Percentiles rank a stretch among this genome's conserved stretches.
Conservation (phyloP, 2,329 filamentous ascomycete species). For the Magnaporthiopsis rhizophila region DNA sequence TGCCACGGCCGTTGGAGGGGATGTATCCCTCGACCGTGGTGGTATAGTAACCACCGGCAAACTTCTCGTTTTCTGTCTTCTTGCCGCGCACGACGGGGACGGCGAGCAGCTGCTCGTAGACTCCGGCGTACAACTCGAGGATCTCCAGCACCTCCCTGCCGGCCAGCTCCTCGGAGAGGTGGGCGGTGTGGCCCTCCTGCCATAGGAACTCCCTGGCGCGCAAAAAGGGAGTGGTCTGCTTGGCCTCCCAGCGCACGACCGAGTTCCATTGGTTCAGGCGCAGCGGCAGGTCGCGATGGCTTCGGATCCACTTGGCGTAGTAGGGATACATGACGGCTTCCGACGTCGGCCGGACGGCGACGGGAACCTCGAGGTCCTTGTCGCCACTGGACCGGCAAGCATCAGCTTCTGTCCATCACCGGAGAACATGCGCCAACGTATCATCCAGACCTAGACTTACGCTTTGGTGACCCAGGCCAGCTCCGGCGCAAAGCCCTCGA, state of each 20-base stretch:
- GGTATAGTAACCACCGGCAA: conserved; percentile 92
- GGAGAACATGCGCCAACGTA: neutral
- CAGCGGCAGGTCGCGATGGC: conserved; percentile 87
- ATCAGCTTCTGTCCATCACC: conserved; percentile 11
- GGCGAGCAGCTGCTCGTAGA: conserved; percentile 90
- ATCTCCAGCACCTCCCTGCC: conserved; percentile 86
- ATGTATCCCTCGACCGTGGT: conserved; percentile 97
- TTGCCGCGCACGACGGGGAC: conserved; percentile 88
- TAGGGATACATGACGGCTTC: conserved; percentile 90
- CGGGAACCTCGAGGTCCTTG: conserved; percentile 78
- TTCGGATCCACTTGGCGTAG: conserved; percentile 95
- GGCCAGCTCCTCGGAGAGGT: conserved; percentile 75
- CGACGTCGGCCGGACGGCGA: conserved; percentile 60
- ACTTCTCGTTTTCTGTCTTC: conserved; percentile 98
- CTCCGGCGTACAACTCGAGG: conserved; percentile 80
- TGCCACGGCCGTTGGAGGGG: conserved; percentile 87
- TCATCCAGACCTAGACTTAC: conserved; percentile 31
- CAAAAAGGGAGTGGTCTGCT: conserved; percentile 81
- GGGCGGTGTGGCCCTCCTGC: conserved; percentile 92
- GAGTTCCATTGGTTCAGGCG: conserved; percentile 97
- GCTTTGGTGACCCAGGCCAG: conserved; percentile 84
- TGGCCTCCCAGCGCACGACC: conserved; percentile 86
- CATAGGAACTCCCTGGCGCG: conserved; percentile 92
- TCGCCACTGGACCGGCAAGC: conserved; percentile 55
- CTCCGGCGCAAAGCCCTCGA: conserved; percentile 96